Conservation (phyloP, 192 early-diverging fungal genomes). For the Backusella sp. region DNA sequence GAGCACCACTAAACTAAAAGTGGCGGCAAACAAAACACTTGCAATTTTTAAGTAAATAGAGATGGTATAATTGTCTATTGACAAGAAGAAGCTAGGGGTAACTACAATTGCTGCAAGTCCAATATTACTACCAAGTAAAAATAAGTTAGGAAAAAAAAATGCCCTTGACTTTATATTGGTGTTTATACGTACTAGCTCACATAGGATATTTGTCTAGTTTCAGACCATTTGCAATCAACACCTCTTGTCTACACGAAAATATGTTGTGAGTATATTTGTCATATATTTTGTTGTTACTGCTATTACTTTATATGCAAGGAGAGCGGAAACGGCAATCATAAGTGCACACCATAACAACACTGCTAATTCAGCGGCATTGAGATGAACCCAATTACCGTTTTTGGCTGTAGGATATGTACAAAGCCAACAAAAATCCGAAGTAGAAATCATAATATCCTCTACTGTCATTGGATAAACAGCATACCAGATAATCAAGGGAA, state of each 20-base stretch:
- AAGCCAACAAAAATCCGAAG: constrained; percentile 4
- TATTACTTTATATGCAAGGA: constrained; percentile 43
- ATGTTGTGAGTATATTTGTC: constrained; percentile 12
- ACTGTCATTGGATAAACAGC: constrained; percentile 9
- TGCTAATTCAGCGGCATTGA: constrained; percentile 28
- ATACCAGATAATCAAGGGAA: constrained; percentile 25
- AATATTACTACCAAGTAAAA: constrained; percentile 13
- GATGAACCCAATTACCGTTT: constrained; percentile 14
- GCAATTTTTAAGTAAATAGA: constrained; percentile 20
- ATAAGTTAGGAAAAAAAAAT: background rate
- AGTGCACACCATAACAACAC: constrained; percentile 7
- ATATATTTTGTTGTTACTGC: constrained; percentile 12
- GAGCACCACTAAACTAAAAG: constrained; percentile 17
- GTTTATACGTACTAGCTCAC: constrained; percentile 46
- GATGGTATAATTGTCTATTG: constrained; percentile 8
- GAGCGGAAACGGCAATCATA: constrained; percentile 20
- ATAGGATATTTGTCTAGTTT: constrained; percentile 46
- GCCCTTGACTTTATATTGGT: background rate
- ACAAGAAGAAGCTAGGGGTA: constrained; percentile 19
- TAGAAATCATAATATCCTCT: background rate
- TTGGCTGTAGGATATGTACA: constrained; percentile 26
- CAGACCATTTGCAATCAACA: constrained; percentile 45
- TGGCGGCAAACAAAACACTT: constrained; percentile 10
- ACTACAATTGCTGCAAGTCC: constrained; percentile 12
- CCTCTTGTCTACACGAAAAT: constrained; percentile 40